phyloP scores from a whole-genome alignment of 768 basidiomycete genomes.

The Artomyces pyxidatus region DNA sequence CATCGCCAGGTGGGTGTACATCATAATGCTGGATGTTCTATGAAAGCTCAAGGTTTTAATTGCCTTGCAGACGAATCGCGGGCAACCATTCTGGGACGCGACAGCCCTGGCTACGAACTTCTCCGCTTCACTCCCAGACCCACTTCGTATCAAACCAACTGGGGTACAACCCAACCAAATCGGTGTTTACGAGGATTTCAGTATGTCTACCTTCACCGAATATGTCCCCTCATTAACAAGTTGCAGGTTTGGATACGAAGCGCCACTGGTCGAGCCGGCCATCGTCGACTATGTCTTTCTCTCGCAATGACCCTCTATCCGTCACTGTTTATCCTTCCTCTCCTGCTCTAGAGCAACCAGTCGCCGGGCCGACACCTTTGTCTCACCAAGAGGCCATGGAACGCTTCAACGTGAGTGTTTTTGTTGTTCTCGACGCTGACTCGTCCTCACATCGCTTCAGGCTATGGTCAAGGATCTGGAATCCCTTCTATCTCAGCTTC shows the following conservation, averaged over 20 bases:
- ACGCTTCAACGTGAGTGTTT: slow-evolving; percentile 59
- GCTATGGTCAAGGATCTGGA: slow-evolving; percentile 62
- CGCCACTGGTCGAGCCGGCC: slow-evolving; percentile 55
- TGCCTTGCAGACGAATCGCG: slow-evolving; percentile 43
- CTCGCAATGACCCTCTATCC: slow-evolving; percentile 35
- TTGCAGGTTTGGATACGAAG: slow-evolving; percentile 46
- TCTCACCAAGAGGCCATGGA: slow-evolving; percentile 84
- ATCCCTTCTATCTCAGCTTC: slow-evolving; percentile 68
- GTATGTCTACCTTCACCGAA: slow-evolving; percentile 28
- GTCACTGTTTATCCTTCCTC: slow-evolving; percentile 49
- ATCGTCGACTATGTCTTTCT: slow-evolving; percentile 62
- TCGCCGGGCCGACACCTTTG: slow-evolving; percentile 35
- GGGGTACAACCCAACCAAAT: slow-evolving; percentile 80
- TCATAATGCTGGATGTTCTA: background rate
- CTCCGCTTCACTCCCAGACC: slow-evolving; percentile 72
- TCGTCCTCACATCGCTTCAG: slow-evolving; percentile 20
- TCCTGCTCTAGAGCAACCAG: slow-evolving; percentile 48
- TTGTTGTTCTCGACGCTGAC: background rate
- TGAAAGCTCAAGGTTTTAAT: background rate
- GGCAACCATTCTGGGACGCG: slow-evolving; percentile 87
- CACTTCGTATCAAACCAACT: slow-evolving; percentile 72
- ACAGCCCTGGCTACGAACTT: slow-evolving; percentile 64
- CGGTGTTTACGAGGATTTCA: slow-evolving; percentile 94
- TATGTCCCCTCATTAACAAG: background rate
- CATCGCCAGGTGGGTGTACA: slow-evolving; percentile 66